phyloP scores from a whole-genome alignment of 495 filamentous ascomycete species.

The Trichoderma parareesei region DNA sequence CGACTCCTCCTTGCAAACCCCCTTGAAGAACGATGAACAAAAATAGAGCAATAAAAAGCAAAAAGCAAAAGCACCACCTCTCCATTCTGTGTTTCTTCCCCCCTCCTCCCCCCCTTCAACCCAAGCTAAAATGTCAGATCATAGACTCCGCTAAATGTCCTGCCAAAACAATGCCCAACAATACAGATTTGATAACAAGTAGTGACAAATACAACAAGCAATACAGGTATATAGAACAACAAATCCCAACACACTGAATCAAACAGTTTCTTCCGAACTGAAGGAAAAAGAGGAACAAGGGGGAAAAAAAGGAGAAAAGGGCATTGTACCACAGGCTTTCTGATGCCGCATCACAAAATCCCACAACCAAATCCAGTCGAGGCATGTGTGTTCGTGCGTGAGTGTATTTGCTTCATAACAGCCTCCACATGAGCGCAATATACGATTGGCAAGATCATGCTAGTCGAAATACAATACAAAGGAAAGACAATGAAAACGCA shows the following conservation, averaged over 20 bases:
- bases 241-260: not conserved
- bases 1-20: too few species aligned
- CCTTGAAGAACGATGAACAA: too few species aligned
- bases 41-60: too few species aligned
- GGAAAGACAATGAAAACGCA: constrained; percentile 4
- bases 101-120: not conserved
- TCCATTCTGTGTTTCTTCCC: not conserved
- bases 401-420: constrained; percentile 6
- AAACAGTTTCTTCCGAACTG: not conserved
- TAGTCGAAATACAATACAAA: constrained; percentile 9
- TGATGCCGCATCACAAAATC: constrained; percentile 8
- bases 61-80: too few species aligned
- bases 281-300: not conserved
- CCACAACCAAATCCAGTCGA: constrained; percentile 6
- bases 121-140: not conserved
- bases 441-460: constrained; percentile 7
- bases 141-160: constrained; percentile 2
- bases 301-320: not conserved
- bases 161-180: constrained; percentile 6
- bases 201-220: not conserved
- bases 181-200: not conserved
- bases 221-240: not conserved
- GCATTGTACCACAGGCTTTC: not conserved
- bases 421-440: constrained; percentile 6
- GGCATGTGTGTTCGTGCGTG: not conserved